Evolutionary conservation across 169 alveolate species (phyloP), one percentile per base, ranked within the genome.

Genomic region (Plasmodium coatneyi): DNA sequence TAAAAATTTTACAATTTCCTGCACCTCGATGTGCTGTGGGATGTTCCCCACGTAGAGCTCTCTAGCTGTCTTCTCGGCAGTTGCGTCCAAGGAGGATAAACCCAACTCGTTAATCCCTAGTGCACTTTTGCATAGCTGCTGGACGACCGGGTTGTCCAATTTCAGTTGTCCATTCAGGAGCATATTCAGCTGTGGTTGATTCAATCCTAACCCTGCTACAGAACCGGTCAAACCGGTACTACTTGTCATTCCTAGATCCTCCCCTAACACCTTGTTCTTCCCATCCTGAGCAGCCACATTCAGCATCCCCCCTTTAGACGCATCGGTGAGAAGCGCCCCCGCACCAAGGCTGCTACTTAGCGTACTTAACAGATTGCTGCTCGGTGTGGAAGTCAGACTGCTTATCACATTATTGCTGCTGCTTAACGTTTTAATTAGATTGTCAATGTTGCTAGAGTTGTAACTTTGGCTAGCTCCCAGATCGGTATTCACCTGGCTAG

Each of bases 31-130:
- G 5, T 96, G 94, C 3, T 95, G 96, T 0, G 98, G 98, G 2
- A 97, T 95, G 60, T 97, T 97, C 3, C 98, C 98, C 6, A 97
- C 97, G 74, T 97, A 97, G 32, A 97, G 95, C 46, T 97, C 98
- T 22, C 98, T 60, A n/a, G 96, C 96, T 10, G 97, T 84, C 41
- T 97, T 97, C 34, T 95, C 92, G 12, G 78, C 82, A 22, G 25
- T 78, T 46, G 92, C 70, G 70, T 83, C 94, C 14, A 90, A 16
- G 22, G 94, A 52, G 32, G 93, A 32, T 7, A 83, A 52, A 28
- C 81, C 30, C 71, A 83, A 52, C 3, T 82, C 84, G 30, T 56
- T 39, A 19, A 90, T 46, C 7, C 71, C 82, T 22, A 90, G 16
- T 46, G 83, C 80, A 32, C 25, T 72, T 56, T 82, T 82, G 81